These are phyloP conservation scores for Talaromyces proteolyticus DNA, from an alignment of 495 filamentous ascomycete species.

Conservation along the genomic window DNA sequence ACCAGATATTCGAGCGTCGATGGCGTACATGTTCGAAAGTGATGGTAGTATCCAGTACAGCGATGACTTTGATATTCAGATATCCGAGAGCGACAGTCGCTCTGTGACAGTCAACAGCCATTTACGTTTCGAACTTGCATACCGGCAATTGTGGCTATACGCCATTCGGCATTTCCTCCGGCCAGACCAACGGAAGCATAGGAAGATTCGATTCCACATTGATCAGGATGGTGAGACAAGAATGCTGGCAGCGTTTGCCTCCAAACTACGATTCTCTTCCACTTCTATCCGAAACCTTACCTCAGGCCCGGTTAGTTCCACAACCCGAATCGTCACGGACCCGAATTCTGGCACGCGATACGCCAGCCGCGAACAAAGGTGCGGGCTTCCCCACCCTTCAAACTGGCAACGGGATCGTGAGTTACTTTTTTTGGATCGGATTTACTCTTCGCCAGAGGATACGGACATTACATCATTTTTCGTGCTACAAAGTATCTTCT, in stretches of 20 bases:
- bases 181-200: not conserved
- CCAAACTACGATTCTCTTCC: not conserved
- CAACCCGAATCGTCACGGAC: not conserved
- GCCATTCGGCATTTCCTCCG: not conserved
- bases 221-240: not conserved
- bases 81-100: not conserved
- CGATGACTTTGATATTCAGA: not conserved
- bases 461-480: not conserved
- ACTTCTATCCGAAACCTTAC: not conserved
- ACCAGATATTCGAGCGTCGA: not conserved
- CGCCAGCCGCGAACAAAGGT: not conserved
- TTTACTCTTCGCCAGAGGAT: not conserved
- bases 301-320: not conserved
- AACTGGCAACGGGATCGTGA: not conserved
- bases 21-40: not conserved
- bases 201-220: not conserved
- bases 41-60: not conserved
- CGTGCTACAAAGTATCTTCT: not conserved
- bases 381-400: not conserved
- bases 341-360: not conserved
- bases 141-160: conserved; percentile 1
- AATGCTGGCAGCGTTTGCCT: not conserved
- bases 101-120: not conserved
- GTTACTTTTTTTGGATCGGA: not conserved
- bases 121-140: not conserved